Percentiles rank a stretch among this genome's conserved stretches.
Conservation (phyloP, 2,329 filamentous ascomycete genomes). For the Plenodomus biglobosus region DNA sequence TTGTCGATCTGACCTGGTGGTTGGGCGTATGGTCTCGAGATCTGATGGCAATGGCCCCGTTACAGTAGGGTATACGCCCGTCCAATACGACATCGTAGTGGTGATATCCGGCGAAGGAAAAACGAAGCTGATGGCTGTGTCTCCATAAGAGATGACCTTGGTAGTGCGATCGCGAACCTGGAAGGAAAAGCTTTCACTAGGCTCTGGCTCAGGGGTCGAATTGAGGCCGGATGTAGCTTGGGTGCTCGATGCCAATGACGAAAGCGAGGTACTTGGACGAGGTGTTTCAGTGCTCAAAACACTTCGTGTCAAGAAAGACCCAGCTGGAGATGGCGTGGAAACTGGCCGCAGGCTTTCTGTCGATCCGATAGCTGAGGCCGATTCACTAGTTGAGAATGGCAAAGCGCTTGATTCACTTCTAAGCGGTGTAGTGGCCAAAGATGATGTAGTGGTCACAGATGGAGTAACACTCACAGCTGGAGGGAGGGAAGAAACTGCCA, state of each 20-base stretch:
- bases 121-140: conserved; percentile 26
- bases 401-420: background rate
- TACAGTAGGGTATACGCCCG: conserved; percentile 31
- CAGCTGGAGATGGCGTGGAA: background rate
- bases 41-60: conserved; percentile 29
- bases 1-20: conserved; percentile 25
- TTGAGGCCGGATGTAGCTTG: background rate
- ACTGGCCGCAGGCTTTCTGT: background rate
- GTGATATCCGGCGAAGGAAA: conserved; percentile 34
- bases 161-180: conserved; percentile 20
- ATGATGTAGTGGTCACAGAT: no score
- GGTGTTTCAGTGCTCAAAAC: background rate
- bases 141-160: conserved; percentile 28
- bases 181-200: conserved; percentile 4
- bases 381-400: background rate
- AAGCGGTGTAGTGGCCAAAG: no score
- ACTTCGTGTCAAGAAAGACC: background rate
- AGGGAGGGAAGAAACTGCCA: no score
- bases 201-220: background rate
- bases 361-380: background rate
- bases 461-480: no score
- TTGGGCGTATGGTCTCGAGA: conserved; percentile 22
- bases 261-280: background rate
- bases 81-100: conserved; percentile 40
- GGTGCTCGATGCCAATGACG: background rate